A percentile compares a stretch with the other conserved stretches of the same genome.
These are phyloP conservation scores for Erythrophleum fordii DNA, from an alignment of 306 rosid genomes.

Conservation along the genomic window DNA sequence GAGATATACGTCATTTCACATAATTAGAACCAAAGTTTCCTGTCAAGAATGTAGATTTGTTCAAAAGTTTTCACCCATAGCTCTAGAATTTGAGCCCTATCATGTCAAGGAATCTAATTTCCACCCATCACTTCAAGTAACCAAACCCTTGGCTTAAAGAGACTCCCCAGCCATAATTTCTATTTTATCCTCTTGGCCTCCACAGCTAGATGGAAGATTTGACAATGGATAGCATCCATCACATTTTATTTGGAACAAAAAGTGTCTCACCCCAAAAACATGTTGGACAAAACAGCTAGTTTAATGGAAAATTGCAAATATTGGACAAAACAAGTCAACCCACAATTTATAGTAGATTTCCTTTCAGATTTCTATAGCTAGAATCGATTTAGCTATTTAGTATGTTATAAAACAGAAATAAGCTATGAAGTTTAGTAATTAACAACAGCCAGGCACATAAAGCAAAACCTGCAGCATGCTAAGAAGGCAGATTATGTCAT, in stretches of 20 bases:
- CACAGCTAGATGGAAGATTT: conserved; percentile 7
- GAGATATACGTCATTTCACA: neutral
- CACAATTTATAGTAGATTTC: neutral
- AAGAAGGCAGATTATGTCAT: conserved; percentile 6
- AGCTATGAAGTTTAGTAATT: neutral
- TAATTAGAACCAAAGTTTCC: neutral
- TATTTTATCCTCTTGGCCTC: conserved; percentile 12
- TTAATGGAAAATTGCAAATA: neutral
- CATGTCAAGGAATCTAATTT: conserved; percentile 24
- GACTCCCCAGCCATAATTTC: neutral
- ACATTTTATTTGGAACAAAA: neutral
- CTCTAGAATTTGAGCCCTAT: neutral
- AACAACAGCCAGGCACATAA: conserved; percentile 16
- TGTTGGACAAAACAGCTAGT: conserved; percentile 15
- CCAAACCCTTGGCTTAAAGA: conserved; percentile 19
- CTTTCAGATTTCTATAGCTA: neutral
- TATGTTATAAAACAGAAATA: neutral
- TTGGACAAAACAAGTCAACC: neutral
- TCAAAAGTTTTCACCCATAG: conserved; percentile 15
- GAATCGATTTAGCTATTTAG: neutral
- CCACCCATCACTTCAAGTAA: conserved; percentile 16
- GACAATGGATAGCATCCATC: neutral
- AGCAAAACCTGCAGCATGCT: conserved; percentile 25
- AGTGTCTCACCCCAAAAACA: neutral
- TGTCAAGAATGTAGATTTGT: conserved; percentile 4